Percentiles rank a stretch among this genome's conserved stretches.
Evolutionary conservation across 1,284 basidiomycete species (phyloP).

Genomic region (Afroboletus lepidellus): DNA sequence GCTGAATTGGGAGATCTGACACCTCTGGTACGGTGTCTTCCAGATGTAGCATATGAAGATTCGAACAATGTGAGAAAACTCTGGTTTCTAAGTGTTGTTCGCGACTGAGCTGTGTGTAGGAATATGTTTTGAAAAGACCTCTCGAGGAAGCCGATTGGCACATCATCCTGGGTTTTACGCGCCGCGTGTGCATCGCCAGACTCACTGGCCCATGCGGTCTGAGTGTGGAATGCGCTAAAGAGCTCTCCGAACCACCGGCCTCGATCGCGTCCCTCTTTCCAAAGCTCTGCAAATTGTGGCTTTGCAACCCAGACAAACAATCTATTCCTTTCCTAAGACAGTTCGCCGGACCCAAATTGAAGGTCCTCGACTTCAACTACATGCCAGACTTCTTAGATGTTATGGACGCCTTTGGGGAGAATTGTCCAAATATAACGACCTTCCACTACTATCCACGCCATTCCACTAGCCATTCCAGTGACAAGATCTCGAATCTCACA

Average conservation of each 20-base stretch:
- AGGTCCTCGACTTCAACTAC: background rate
- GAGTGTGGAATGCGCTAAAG: background rate
- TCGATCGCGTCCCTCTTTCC: background rate
- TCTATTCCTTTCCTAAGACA: background rate
- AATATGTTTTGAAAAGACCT: background rate
- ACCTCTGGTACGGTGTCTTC: slow-evolving; percentile 10
- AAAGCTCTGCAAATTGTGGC: too few relatives aligned
- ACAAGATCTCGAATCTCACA: background rate
- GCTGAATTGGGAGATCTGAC: background rate
- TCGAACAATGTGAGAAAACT: background rate
- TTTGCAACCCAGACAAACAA: too few relatives aligned
- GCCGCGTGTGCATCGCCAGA: background rate
- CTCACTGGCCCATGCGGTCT: too few relatives aligned
- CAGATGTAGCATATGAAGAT: background rate
- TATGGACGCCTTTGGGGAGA: background rate
- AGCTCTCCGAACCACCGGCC: background rate
- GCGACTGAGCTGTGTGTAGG: background rate
- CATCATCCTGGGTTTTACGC: background rate
- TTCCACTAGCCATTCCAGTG: too few relatives aligned
- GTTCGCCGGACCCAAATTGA: background rate
- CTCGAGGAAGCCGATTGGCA: background rate
- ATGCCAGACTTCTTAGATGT: background rate
- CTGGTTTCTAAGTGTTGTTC: too few relatives aligned
- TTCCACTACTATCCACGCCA: background rate
- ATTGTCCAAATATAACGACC: background rate